Conservation (phyloP, 1,284 basidiomycete species). For the Phellinidium pouzarii region DNA sequence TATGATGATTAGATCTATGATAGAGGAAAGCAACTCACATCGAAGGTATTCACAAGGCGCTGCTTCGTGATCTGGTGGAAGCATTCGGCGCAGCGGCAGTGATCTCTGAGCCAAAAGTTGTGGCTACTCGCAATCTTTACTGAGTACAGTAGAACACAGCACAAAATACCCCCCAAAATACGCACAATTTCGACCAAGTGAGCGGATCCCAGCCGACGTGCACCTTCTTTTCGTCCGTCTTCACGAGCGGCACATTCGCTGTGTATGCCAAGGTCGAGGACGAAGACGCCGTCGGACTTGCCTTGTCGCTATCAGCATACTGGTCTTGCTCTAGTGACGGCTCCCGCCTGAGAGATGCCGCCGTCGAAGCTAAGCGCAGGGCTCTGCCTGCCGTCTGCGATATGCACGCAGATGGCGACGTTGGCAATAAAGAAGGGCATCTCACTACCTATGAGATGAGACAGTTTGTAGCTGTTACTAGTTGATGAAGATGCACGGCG, state of each 20-base stretch:
- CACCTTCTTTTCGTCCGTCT: conserved; percentile 50
- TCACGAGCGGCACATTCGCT: conserved; percentile 45
- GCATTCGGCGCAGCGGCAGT: conserved; percentile 85
- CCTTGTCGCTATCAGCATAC: neutral
- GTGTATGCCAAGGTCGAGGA: neutral
- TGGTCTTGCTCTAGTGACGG: neutral
- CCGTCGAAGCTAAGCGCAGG: neutral
- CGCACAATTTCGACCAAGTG: conserved; percentile 67
- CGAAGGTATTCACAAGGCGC: conserved; percentile 79
- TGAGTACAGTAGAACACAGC: neutral
- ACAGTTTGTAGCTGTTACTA: neutral
- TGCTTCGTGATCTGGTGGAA: conserved; percentile 91
- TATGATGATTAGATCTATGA: neutral
- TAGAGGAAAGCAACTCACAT: conserved; percentile 38
- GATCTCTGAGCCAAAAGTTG: conserved; percentile 72
- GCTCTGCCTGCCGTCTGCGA: neutral
- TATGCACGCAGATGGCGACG: neutral
- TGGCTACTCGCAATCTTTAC: conserved; percentile 40
- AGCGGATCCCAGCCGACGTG: conserved; percentile 62
- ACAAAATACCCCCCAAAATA: too few relatives aligned
- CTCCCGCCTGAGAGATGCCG: neutral
- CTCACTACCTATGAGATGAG: neutral
- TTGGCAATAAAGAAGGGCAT: neutral
- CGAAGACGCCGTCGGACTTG: neutral
- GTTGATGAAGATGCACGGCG: neutral